Percentiles rank a stretch among this genome's conserved stretches.
Conservation (phyloP, 352 stramenopile species). For the Globisporangium megalacanthum region DNA sequence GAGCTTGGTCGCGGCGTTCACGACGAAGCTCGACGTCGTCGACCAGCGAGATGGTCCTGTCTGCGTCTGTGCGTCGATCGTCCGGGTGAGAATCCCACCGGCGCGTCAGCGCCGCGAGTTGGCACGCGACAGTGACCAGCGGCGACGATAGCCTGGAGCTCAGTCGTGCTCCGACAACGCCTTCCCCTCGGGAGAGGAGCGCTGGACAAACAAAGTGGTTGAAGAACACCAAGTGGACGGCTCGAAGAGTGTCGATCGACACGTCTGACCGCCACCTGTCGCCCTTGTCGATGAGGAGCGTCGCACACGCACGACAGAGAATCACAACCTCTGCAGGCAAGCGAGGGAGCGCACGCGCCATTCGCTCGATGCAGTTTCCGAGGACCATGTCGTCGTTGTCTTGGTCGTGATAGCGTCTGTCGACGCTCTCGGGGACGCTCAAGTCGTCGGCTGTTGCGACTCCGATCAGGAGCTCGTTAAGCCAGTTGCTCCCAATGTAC, state of each 20-base stretch:
- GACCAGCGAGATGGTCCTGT: conserved; percentile 2
- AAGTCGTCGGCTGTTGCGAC: neutral
- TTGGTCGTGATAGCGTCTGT: neutral
- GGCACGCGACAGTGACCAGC: conserved; percentile 13
- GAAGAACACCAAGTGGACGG: conserved; percentile 70
- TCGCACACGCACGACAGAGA: conserved; percentile 34
- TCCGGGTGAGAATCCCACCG: neutral
- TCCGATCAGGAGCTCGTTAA: conserved; percentile 12
- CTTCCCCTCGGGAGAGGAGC: conserved; percentile 24
- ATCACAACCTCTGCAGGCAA: conserved; percentile 50
- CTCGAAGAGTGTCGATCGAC: conserved; percentile 10
- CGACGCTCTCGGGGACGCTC: neutral
- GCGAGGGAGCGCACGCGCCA: conserved; percentile 16
- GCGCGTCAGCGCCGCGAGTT: conserved; percentile 7
- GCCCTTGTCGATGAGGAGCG: conserved; percentile 14
- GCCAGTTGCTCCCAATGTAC: conserved; percentile 26
- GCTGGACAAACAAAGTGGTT: conserved; percentile 59
- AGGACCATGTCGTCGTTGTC: neutral
- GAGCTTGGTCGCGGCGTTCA: neutral
- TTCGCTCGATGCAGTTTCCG: conserved; percentile 20
- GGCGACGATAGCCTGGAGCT: conserved; percentile 12
- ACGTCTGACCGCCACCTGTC: neutral
- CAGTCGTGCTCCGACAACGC: conserved; percentile 4
- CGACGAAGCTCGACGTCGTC: neutral
- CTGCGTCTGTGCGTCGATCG: neutral